Evolutionary conservation across 169 alveolate genomes (phyloP), one percentile per base, ranked within the genome.

Genomic region (Theileria luwenshuni): DNA sequence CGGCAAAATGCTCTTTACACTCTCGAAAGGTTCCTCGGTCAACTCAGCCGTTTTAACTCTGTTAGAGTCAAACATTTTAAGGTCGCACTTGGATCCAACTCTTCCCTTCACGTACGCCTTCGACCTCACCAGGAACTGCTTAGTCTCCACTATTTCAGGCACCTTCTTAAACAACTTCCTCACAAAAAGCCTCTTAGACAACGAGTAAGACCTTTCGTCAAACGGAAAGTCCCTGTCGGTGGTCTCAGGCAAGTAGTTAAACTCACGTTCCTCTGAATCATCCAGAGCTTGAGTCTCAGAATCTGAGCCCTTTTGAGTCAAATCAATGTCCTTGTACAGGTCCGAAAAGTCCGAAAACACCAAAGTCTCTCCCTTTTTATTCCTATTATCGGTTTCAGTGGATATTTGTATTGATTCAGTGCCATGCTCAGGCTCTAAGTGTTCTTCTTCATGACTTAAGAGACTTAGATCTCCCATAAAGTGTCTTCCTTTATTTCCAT

Each of bases 71-170:
- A 83, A 83, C 75, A 67, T 42, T 3, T 74, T 75, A 32, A 81
- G 81, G 3, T 74, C 81, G 13, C 56, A 21, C 12, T 83, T 41
- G 15, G 76, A 68, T 3, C 89, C 89, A 17, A 81, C 81, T 38
- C 54, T 72, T 1, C 89, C 89, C 58, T 81, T 81, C 27, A 81
- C 89, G 51, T 81, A 71, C 6, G 89, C 89, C 68, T 81, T 81
- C 30, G 89, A 74, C 48, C 81, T 65, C 5, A 81, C 81, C 1
- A 74, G 59, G 8, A 74, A 43, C 49, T 56, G 65, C 23, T 42
- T 74, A 33, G 85, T 74, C 33, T 72, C 85, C 30, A 67, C 62
- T n/a, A 81, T 65, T 21, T 68, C 69, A 25, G 89, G 89, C n/a
- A 81, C 19, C 23, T 77, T 61, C 49, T 59, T 81, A 67, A 81